Evolutionary conservation across 352 stramenopile species (phyloP), one percentile per base, ranked within the genome.

Genomic region (Globisporangium cystogenes): DNA sequence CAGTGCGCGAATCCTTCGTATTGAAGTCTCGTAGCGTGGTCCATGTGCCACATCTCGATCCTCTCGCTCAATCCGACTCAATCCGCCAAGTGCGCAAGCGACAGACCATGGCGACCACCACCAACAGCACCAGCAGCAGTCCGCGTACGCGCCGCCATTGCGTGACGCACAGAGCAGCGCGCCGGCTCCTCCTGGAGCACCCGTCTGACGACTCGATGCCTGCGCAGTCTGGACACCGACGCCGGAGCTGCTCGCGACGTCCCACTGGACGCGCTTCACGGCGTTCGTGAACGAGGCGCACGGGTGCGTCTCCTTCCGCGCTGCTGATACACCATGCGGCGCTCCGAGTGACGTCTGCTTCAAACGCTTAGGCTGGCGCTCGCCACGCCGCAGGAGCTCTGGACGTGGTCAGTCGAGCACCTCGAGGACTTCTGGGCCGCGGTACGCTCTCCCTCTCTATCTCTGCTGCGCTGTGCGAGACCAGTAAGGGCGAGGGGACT

Each of bases 231-330:
- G 78, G 79, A 76, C 53, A 35, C 79, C 76, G 8, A 59, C 76
- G 24, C 56, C 65, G 43, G 46, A 67, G 40, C 59, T 86, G 27
- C 46, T 86, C 35, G 64, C 68, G 29, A 64, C 62, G 15, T 87
- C 76, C 36, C 70, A 90, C 44, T 87, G 76, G 79, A 87, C 74
- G 48, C 71, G 71, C 49, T 90, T 90, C 58, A 82, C 76, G 52
- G 53, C 66, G 27, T 66, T 72, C 48, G 69, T 89, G n/a, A 87
- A 85, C 65, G 39, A 74, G 20, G 60, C 70, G 23, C 64, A 84
- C 47, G 57, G 67, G 78, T 89, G 53, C 39, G 64, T 60, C 18
- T 5, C 20, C 2, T 5, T 23, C 2, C 35, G 43, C 47, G 21
- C 1, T 39, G 16, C 7, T 20, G n/a, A n/a, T n/a, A n/a, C n/a